Conservation (phyloP, 1,284 basidiomycete genomes). For the Phenoliferia sp. region DNA sequence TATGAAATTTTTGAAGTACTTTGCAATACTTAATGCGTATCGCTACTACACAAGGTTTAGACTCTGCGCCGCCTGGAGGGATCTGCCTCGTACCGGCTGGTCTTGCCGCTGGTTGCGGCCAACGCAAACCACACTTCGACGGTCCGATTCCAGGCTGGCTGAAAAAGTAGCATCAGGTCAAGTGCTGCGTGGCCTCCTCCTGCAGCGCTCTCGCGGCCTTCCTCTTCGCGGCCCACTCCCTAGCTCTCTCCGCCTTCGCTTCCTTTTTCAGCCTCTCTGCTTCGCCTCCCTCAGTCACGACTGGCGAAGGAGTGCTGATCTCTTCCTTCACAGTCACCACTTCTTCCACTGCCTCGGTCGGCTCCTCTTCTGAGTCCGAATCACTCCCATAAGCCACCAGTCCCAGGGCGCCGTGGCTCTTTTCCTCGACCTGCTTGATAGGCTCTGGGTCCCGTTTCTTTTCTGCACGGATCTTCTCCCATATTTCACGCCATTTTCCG, state of each 20-base stretch:
- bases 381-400: slow-evolving; percentile 23
- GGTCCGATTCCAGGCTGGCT: no score
- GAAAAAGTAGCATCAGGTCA: no score
- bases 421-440: neutral
- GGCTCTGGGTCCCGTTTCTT: neutral
- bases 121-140: no score
- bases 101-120: no score
- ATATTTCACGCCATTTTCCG: slow-evolving; percentile 13
- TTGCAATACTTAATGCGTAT: no score
- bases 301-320: neutral
- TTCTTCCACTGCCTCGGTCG: neutral
- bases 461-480: slow-evolving; percentile 17
- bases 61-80: no score
- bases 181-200: no score
- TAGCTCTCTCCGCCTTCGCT: slow-evolving; percentile 6
- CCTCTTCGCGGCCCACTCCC: slow-evolving; percentile 16
- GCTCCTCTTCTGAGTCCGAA: slow-evolving; percentile 2
- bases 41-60: no score
- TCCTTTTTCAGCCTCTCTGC: neutral
- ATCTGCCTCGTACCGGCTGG: no score
- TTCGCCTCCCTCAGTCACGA: neutral
- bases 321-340: neutral
- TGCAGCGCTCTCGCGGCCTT: slow-evolving; percentile 6
- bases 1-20: no score
- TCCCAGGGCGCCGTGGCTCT: neutral